Conservation (phyloP, 2,329 filamentous ascomycete genomes). For the Cucurbitaria berberidis region DNA sequence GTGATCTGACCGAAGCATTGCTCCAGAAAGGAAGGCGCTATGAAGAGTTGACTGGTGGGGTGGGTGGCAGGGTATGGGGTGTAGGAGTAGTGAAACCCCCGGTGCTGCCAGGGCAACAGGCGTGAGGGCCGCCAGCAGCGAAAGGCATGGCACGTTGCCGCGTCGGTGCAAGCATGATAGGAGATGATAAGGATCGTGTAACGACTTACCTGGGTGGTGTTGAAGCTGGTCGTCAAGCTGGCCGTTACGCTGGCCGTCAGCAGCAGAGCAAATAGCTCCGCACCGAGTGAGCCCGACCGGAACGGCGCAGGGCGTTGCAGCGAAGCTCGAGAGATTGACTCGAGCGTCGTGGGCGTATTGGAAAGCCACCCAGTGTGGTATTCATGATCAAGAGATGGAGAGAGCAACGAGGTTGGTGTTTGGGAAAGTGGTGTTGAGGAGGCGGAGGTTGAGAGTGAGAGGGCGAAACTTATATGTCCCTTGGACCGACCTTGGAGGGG, state of each 20-base stretch:
- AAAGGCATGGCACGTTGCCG: not conserved
- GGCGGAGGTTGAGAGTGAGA: constrained; percentile 6
- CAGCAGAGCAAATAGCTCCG: not conserved
- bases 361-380: not conserved
- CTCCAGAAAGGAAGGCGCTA: not conserved
- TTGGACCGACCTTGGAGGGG: constrained; percentile 4
- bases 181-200: not conserved
- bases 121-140: not conserved
- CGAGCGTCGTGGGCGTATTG: not conserved
- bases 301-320: not conserved
- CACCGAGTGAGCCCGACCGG: not conserved
- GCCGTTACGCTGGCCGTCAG: too few relatives aligned
- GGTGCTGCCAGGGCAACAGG: not conserved
- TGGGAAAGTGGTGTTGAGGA: constrained; percentile 9
- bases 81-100: not conserved
- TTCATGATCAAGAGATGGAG: not conserved
- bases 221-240: too few relatives aligned
- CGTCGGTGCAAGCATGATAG: not conserved
- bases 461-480: constrained; percentile 6
- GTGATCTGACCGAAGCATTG: not conserved
- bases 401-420: not conserved
- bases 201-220: not conserved
- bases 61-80: not conserved
- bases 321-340: not conserved
- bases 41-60: not conserved